Evolutionary conservation across 352 stramenopile genomes (phyloP), one percentile per base, ranked within the genome.

Genomic region (Blastocystis sp.): DNA sequence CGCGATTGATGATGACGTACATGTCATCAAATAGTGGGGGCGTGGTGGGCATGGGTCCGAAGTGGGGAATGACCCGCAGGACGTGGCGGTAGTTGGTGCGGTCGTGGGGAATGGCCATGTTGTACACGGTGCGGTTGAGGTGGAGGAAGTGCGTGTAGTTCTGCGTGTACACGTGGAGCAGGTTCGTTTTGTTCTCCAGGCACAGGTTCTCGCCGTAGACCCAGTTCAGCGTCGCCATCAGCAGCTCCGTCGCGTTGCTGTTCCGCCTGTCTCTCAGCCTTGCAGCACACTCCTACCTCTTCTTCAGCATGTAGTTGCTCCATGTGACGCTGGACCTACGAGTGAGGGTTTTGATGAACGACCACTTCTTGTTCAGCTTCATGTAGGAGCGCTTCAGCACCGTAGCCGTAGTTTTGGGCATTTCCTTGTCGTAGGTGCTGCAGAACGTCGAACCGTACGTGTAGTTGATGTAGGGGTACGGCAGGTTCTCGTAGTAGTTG

Each of bases 101-200:
- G 45, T 84, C 74, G 45, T 66, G 59, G 9, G 74, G 74, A 67
- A 84, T 84, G 23, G 21, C 11, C 19, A 84, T 14, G 14, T 34
- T 52, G 5, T 34, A 23, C 1, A 69, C 34, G 1, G 52, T 84
- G 4, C 23, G 34, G 43, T 84, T 84, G 5, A 84, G 74, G 23
- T 70, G 43, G 23, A 70, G 74, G 28, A 59, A 84, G 61, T 84
- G 74, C 7, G 74, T 84, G 40, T 84, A 67, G 43, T 84, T 84
- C 0, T 38, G 10, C 17, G 74, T 84, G 45, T 84, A 84, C 19
- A 84, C 28, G 60, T 84, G 74, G 38, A 84, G 11, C 4, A 41
- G 74, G 69, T 84, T 84, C 11, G 74, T 84, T n/a, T 56, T 84
- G 74, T 84, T 84, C 34, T 84, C 74, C 11, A 84, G 56, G n/a